phyloP scores from a whole-genome alignment of 495 filamentous ascomycete species.

The Penicillium mononematosum region DNA sequence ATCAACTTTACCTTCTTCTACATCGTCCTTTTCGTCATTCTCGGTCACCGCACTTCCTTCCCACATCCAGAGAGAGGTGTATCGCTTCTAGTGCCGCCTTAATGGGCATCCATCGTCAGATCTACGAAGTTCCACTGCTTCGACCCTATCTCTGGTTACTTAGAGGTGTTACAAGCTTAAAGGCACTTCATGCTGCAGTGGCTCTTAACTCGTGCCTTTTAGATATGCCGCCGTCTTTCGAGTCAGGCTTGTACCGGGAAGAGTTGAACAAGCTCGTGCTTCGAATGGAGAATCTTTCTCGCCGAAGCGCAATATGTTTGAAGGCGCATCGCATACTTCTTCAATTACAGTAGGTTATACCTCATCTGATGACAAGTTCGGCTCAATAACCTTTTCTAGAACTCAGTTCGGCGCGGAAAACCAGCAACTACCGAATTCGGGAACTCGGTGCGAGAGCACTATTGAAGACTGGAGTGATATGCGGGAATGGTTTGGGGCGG shows the following conservation, averaged over 20 bases:
- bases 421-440: not conserved
- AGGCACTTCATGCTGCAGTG: slow-evolving; percentile 23
- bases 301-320: slow-evolving; percentile 13
- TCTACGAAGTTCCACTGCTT: slow-evolving; percentile 20
- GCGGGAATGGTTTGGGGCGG: slow-evolving; percentile 8
- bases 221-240: not conserved
- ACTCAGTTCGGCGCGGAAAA: not conserved
- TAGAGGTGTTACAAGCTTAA: slow-evolving; percentile 18
- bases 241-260: not conserved
- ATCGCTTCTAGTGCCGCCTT: slow-evolving; percentile 13
- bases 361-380: not conserved
- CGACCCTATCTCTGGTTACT: slow-evolving; percentile 20
- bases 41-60: slow-evolving; percentile 6
- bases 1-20: slow-evolving; percentile 27
- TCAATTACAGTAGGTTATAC: slow-evolving; percentile 16
- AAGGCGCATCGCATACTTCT: slow-evolving; percentile 12
- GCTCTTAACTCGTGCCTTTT: slow-evolving; percentile 21
- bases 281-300: slow-evolving; percentile 9
- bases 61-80: slow-evolving; percentile 16
- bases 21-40: slow-evolving; percentile 20
- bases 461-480: slow-evolving; percentile 12
- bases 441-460: not conserved
- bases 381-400: not conserved
- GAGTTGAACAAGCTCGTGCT: not conserved
- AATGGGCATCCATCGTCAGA: slow-evolving; percentile 15